Conservation (phyloP, 2,329 filamentous ascomycete species). For the Aspergillus glaucus region DNA sequence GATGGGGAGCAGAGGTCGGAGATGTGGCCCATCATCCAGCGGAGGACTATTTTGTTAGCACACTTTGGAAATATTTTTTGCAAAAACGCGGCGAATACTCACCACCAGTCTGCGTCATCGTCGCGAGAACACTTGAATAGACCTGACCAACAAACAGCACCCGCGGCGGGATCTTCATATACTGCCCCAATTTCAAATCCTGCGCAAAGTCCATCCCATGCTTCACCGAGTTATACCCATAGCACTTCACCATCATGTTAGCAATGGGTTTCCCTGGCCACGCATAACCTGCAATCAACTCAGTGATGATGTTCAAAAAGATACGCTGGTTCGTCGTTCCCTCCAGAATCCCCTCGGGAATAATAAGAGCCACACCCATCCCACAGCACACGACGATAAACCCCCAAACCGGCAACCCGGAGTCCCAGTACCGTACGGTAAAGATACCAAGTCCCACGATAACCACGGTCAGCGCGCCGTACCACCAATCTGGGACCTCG, state of each 20-base stretch:
- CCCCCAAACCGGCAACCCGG: slow-evolving; percentile 35
- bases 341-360: slow-evolving; percentile 36
- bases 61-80: neutral
- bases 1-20: slow-evolving; percentile 19
- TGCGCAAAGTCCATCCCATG: slow-evolving; percentile 28
- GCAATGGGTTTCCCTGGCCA: slow-evolving; percentile 31
- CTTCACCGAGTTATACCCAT: slow-evolving; percentile 30
- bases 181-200: slow-evolving; percentile 28
- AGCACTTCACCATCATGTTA: slow-evolving; percentile 30
- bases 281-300: slow-evolving; percentile 28
- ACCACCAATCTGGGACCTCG: slow-evolving; percentile 61
- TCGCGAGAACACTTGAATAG: slow-evolving; percentile 27
- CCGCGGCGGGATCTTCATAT: slow-evolving; percentile 27
- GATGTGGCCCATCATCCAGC: slow-evolving; percentile 28
- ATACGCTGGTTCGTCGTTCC: slow-evolving; percentile 24
- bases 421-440: slow-evolving; percentile 27
- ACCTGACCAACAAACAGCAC: slow-evolving; percentile 30
- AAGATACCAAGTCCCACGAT: slow-evolving; percentile 30
- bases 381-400: slow-evolving; percentile 33
- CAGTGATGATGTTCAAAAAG: slow-evolving; percentile 28
- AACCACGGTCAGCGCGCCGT: slow-evolving; percentile 30
- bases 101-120: slow-evolving; percentile 28
- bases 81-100: neutral
- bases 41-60: slow-evolving; percentile 16
- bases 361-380: slow-evolving; percentile 33